These are phyloP conservation scores for Collybiopsis confluens DNA, from an alignment of 768 basidiomycete species.

Conservation along the genomic window DNA sequence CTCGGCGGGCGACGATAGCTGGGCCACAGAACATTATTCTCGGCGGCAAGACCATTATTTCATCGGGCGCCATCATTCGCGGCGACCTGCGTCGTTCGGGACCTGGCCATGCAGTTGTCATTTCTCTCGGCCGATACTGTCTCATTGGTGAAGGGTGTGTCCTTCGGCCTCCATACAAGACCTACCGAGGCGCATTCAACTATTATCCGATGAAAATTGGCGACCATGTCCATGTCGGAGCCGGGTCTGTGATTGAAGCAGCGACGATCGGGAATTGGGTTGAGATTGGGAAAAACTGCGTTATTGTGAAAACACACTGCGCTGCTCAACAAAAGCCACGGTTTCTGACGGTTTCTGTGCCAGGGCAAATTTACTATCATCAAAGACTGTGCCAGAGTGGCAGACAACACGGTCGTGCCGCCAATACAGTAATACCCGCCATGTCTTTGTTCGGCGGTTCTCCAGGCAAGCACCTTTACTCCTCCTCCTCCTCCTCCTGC, in stretches of 20 bases:
- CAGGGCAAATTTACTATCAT: slow-evolving; percentile 97
- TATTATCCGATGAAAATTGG: slow-evolving; percentile 98
- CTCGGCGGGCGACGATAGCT: slow-evolving; percentile 83
- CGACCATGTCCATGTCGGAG: slow-evolving; percentile 92
- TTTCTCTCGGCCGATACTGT: slow-evolving; percentile 91
- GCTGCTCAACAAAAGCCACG: too few species aligned
- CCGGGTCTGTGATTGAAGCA: slow-evolving; percentile 87
- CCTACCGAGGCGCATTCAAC: slow-evolving; percentile 87
- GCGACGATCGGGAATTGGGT: slow-evolving; percentile 93
- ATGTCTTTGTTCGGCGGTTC: slow-evolving; percentile 83
- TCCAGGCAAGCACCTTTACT: slow-evolving; percentile 56
- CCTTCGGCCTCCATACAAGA: slow-evolving; percentile 87
- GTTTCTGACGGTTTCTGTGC: too few species aligned
- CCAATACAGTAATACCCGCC: slow-evolving; percentile 90
- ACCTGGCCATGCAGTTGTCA: slow-evolving; percentile 89
- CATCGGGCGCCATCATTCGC: slow-evolving; percentile 83
- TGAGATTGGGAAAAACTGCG: slow-evolving; percentile 91
- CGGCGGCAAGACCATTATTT: slow-evolving; percentile 95
- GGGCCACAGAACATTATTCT: slow-evolving; percentile 97
- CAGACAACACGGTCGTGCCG: slow-evolving; percentile 85
- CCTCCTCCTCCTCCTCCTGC: not conserved
- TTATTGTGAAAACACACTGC: slow-evolving; percentile 63
- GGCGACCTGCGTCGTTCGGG: slow-evolving; percentile 90
- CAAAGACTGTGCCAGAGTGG: slow-evolving; percentile 90
- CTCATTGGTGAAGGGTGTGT: slow-evolving; percentile 86